phyloP scores from a whole-genome alignment of 345 rosid species.

The Passiflora organensis region DNA sequence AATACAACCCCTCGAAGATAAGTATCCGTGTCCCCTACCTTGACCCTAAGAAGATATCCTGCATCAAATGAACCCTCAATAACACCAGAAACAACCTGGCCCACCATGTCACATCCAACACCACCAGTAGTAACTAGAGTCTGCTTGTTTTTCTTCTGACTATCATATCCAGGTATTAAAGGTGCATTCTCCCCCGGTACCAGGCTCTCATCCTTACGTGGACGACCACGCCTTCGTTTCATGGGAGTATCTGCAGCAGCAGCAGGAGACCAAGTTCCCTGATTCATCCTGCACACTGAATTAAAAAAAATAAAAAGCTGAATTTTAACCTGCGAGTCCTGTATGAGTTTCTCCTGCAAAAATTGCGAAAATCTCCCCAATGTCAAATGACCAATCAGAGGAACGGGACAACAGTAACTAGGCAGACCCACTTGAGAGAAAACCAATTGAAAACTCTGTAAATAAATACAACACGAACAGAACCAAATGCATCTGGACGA shows the following conservation, averaged over 20 bases:
- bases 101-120: slow-evolving; percentile 37
- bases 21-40: slow-evolving; percentile 43
- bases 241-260: slow-evolving; percentile 32
- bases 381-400: neutral
- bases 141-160: slow-evolving; percentile 23
- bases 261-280: slow-evolving; percentile 25
- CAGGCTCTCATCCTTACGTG: slow-evolving; percentile 38
- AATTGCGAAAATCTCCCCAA: neutral
- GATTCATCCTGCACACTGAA: slow-evolving; percentile 31
- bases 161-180: slow-evolving; percentile 19
- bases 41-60: slow-evolving; percentile 58
- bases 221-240: slow-evolving; percentile 60
- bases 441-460: too few species aligned
- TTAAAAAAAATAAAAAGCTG: neutral
- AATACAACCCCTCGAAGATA: slow-evolving; percentile 57
- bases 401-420: neutral
- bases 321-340: neutral
- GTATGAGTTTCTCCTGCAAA: slow-evolving; percentile 14
- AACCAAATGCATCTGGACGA: too few species aligned
- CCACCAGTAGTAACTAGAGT: slow-evolving; percentile 11
- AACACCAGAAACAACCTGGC: slow-evolving; percentile 51
- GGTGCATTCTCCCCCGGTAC: slow-evolving; percentile 27
- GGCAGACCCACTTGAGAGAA: too few species aligned
- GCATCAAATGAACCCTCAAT: slow-evolving; percentile 61
- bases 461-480: too few species aligned